Conservation (phyloP, 371 early-diverging fungal genomes). For the Mucor indicus region DNA sequence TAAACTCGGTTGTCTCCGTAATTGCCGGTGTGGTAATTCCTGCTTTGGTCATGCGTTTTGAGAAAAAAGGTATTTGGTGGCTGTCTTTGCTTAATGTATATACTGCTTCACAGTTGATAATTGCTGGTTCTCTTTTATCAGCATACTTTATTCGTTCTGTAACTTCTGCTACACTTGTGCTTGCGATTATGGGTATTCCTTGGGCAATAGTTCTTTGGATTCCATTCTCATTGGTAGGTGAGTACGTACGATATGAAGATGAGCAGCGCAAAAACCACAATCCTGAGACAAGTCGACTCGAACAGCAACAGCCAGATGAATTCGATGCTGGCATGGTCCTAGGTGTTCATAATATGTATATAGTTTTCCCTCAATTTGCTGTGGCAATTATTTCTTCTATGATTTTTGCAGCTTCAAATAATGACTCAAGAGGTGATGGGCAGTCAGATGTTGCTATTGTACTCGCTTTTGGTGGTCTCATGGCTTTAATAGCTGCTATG, state of each 20-base stretch:
- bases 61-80: conserved; percentile 21
- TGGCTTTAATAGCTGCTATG: conserved; percentile 52
- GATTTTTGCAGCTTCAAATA: conserved; percentile 43
- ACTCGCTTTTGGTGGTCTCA: conserved; percentile 55
- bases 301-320: conserved; percentile 19
- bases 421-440: conserved; percentile 3
- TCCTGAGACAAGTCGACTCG: neutral
- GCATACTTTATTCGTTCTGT: conserved; percentile 56
- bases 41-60: conserved; percentile 29
- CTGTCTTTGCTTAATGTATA: conserved; percentile 54
- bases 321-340: conserved; percentile 63
- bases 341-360: conserved; percentile 80
- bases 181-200: conserved; percentile 66
- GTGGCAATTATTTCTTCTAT: conserved; percentile 49
- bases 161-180: conserved; percentile 50
- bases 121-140: conserved; percentile 50
- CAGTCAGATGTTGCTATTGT: conserved; percentile 43
- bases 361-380: conserved; percentile 74
- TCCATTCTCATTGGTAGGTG: conserved; percentile 77
- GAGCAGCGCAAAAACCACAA: conserved; percentile 30
- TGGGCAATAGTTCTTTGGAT: conserved; percentile 81
- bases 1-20: conserved; percentile 65
- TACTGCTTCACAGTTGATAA: conserved; percentile 55
- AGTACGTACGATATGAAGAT: conserved; percentile 56
- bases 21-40: conserved; percentile 60